Evolutionary conservation across 2,329 filamentous ascomycete species (phyloP).

Genomic region (Esteya vermicola): DNA sequence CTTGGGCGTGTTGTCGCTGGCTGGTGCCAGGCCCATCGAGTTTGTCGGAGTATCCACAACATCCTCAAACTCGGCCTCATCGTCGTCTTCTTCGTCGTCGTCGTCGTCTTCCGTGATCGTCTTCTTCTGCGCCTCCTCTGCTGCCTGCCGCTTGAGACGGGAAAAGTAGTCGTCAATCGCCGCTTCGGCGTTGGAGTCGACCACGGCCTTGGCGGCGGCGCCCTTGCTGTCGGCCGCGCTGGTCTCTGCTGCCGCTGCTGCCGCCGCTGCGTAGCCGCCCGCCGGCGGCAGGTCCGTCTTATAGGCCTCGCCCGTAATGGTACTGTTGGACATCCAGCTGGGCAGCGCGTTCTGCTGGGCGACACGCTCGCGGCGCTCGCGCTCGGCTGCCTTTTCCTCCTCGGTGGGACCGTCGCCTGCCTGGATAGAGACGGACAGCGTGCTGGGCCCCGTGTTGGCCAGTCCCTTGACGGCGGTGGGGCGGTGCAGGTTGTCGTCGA

Average conservation of each 20-base stretch:
- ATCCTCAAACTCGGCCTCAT: conserved; percentile 35
- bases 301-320: conserved; percentile 51
- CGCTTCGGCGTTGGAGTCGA: conserved; percentile 37
- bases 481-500: conserved; percentile 38
- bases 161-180: conserved; percentile 55
- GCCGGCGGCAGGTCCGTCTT: conserved; percentile 21
- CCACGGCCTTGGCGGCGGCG: conserved; percentile 19
- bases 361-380: conserved; percentile 49
- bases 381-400: conserved; percentile 51
- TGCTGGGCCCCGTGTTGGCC: conserved; percentile 50
- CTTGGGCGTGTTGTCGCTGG: conserved; percentile 4
- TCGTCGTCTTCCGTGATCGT: conserved; percentile 27
- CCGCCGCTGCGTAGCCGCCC: conserved; percentile 14
- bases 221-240: conserved; percentile 35
- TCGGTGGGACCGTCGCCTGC: conserved; percentile 51
- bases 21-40: background rate
- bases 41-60: conserved; percentile 29
- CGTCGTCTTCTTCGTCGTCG: conserved; percentile 30
- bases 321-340: conserved; percentile 58
- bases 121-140: conserved; percentile 35
- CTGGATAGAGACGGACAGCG: conserved; percentile 56
- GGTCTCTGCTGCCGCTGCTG: too few relatives aligned
- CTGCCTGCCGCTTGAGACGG: conserved; percentile 46
- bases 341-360: conserved; percentile 57
- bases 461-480: conserved; percentile 59